Evolutionary conservation across 2,329 filamentous ascomycete genomes (phyloP).

Genomic region (Cladosporium velox): DNA sequence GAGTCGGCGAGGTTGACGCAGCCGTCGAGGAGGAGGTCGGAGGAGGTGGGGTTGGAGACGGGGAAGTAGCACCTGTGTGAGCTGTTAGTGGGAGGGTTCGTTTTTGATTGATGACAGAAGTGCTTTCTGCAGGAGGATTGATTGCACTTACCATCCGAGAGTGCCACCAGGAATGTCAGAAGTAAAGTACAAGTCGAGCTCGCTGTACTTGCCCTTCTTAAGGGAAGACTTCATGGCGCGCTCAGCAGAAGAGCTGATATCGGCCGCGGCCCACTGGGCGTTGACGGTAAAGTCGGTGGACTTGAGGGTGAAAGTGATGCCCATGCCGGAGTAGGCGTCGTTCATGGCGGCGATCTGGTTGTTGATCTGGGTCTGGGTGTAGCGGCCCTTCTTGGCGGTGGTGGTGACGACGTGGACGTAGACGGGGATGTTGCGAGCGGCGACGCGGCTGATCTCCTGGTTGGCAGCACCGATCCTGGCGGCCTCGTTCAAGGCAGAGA

Average conservation of each 20-base stretch:
- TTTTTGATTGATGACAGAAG: too few species aligned
- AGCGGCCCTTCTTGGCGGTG: conserved; percentile 30
- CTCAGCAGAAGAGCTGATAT: conserved; percentile 40
- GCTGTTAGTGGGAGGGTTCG: background rate
- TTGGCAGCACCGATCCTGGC: conserved; percentile 8
- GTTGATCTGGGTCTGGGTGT: conserved; percentile 41
- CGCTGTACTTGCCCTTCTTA: conserved; percentile 52
- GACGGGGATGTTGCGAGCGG: background rate
- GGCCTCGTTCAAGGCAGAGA: background rate
- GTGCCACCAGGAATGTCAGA: conserved; percentile 45
- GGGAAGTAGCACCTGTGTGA: conserved; percentile 28
- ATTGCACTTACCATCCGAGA: conserved; percentile 27
- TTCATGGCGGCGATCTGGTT: conserved; percentile 40
- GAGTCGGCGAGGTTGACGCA: conserved; percentile 48
- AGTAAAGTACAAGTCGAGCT: conserved; percentile 58
- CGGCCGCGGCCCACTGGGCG: conserved; percentile 51
- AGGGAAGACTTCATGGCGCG: conserved; percentile 52
- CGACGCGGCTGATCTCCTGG: conserved; percentile 6
- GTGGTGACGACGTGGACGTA: conserved; percentile 48
- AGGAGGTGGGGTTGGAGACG: conserved; percentile 43
- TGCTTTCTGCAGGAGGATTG: too few species aligned
- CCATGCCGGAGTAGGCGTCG: conserved; percentile 46
- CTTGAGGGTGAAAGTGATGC: conserved; percentile 50
- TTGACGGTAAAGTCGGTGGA: conserved; percentile 53
- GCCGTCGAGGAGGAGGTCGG: conserved; percentile 49